Evolutionary conservation across 202 grass and related monocot genomes (phyloP).

Genomic region (Zizania palustris): DNA sequence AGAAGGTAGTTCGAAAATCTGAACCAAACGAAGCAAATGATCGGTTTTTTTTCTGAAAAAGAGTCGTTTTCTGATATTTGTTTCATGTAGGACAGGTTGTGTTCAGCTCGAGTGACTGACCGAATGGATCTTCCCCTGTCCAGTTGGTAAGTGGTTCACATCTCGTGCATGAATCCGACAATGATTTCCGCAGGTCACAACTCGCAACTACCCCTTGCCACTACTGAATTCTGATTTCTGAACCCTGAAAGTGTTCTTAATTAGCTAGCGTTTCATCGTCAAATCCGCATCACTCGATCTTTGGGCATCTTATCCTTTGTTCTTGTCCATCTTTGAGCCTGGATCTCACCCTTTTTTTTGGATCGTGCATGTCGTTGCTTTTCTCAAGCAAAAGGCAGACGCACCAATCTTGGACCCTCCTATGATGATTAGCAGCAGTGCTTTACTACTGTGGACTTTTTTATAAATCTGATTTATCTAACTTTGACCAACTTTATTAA

Average conservation of each 20-base stretch:
- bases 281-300: background rate
- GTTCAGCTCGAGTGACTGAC: background rate
- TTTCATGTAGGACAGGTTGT: background rate
- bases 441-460: too few species aligned
- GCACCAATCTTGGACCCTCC: background rate
- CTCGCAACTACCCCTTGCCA: too few species aligned
- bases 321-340: conserved; percentile 9
- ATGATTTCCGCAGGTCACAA: too few species aligned
- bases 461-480: too few species aligned
- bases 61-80: too few species aligned
- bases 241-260: too few species aligned
- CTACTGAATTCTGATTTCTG: too few species aligned
- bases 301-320: background rate
- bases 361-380: background rate
- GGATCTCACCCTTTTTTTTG: conserved; percentile 13
- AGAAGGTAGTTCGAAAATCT: too few species aligned
- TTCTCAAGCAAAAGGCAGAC: conserved; percentile 4
- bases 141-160: background rate
- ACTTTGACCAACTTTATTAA: too few species aligned
- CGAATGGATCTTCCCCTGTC: background rate
- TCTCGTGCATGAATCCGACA: background rate
- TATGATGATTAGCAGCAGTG: background rate
- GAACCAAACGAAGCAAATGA: too few species aligned
- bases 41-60: too few species aligned
- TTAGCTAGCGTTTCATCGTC: background rate